These are phyloP conservation scores for Aspergillus neotritici DNA, from an alignment of 2,329 filamentous ascomycete species.

Conservation along the genomic window DNA sequence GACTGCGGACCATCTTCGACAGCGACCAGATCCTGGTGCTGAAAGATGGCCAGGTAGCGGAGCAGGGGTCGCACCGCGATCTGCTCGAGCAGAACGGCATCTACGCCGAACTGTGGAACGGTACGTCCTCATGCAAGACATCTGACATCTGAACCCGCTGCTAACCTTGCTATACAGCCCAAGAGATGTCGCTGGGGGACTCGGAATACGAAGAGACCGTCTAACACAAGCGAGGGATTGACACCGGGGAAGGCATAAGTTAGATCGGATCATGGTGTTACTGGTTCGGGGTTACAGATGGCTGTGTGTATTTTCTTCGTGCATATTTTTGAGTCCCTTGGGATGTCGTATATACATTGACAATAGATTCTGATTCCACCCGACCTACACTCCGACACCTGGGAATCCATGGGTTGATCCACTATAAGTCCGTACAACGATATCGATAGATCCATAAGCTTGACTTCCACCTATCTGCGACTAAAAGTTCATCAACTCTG, in stretches of 20 bases:
- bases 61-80: slow-evolving; percentile 80
- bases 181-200: slow-evolving; percentile 52
- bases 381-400: too few species aligned
- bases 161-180: slow-evolving; percentile 41
- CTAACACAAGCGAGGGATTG: slow-evolving; percentile 21
- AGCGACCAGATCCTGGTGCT: slow-evolving; percentile 90
- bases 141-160: neutral
- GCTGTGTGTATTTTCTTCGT: too few species aligned
- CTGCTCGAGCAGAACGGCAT: slow-evolving; percentile 67
- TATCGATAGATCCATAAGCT: too few species aligned
- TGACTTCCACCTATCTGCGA: too few species aligned
- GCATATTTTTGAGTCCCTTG: too few species aligned
- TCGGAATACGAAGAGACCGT: slow-evolving; percentile 38
- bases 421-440: too few species aligned
- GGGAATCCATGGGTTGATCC: too few species aligned
- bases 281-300: too few species aligned
- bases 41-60: slow-evolving; percentile 75
- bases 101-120: slow-evolving; percentile 87
- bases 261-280: too few species aligned
- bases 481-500: too few species aligned
- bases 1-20: slow-evolving; percentile 88
- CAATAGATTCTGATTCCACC: too few species aligned
- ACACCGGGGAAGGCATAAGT: slow-evolving; percentile 1
- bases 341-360: too few species aligned
- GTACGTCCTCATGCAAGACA: slow-evolving; percentile 47